Conservation (phyloP, 78 protist genomes). For the Isochrysis galbana region DNA sequence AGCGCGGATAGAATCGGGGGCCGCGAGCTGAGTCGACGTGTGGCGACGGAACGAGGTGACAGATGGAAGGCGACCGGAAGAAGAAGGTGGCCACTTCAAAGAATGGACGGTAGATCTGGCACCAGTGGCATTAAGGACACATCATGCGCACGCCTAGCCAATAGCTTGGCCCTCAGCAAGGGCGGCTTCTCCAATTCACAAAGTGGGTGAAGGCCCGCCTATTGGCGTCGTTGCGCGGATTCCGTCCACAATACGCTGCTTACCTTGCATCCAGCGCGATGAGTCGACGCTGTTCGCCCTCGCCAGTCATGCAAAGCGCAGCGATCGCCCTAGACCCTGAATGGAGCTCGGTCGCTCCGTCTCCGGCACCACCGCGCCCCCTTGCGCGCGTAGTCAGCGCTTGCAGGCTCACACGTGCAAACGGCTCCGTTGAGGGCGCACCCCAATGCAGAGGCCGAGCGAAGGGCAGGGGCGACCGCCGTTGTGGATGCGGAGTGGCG, state of each 20-base stretch:
- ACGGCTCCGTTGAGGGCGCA: not conserved
- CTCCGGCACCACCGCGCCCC: not conserved
- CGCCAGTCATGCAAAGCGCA: not conserved
- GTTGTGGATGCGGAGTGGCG: conserved; percentile 78
- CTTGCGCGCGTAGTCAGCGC: not conserved
- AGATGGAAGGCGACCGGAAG: not conserved
- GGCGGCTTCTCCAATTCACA: too few relatives aligned
- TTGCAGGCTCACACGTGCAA: not conserved
- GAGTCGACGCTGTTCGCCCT: not conserved
- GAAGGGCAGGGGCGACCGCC: conserved; percentile 1
- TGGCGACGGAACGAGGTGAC: not conserved
- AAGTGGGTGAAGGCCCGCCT: too few relatives aligned
- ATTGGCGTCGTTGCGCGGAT: too few relatives aligned
- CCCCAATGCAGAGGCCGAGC: not conserved
- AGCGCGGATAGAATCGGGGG: not conserved
- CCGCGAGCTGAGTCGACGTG: conserved; percentile 1
- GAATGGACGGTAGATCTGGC: not conserved
- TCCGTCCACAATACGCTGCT: too few relatives aligned
- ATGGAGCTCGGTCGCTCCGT: not conserved
- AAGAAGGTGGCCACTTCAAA: not conserved
- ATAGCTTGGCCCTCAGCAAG: too few relatives aligned
- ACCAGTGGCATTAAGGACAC: too few relatives aligned
- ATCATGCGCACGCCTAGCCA: too few relatives aligned
- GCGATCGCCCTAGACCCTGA: not conserved
- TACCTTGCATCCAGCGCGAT: not conserved